These are phyloP conservation scores for Populus tomentosa DNA, from an alignment of 441 rosid species.

Conservation along the genomic window DNA sequence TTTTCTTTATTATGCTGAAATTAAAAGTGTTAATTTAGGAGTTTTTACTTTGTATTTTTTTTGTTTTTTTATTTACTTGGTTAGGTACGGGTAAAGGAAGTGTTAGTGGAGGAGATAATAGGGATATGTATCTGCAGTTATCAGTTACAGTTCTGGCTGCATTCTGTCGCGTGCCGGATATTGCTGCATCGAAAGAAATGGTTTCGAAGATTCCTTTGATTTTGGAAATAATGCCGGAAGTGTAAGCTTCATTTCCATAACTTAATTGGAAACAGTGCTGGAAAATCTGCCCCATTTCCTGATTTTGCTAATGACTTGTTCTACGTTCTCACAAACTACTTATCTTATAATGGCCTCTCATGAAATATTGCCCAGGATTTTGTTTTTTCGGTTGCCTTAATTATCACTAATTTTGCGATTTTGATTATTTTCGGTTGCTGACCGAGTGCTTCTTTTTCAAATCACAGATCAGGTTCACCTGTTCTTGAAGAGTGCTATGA, in stretches of 20 bases:
- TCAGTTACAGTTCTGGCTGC: conserved; percentile 74
- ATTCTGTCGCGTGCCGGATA: conserved; percentile 69
- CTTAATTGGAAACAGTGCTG: neutral
- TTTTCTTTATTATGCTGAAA: neutral
- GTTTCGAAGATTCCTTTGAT: conserved; percentile 64
- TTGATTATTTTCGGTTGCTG: neutral
- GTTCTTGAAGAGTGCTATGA: conserved; percentile 77
- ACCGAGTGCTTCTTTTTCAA: neutral
- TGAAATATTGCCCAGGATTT: neutral
- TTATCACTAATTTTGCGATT: neutral
- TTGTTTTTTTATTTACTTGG: neutral
- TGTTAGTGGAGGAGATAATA: conserved; percentile 32
- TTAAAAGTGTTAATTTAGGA: no score
- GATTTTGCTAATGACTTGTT: neutral
- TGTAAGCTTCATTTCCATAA: conserved; percentile 35
- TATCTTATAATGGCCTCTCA: neutral
- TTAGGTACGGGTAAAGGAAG: conserved; percentile 50
- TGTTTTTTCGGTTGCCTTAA: neutral
- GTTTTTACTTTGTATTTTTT: no score
- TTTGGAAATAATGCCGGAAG: conserved; percentile 47
- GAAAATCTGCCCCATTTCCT: neutral
- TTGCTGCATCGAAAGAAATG: conserved; percentile 72
- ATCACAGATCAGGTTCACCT: conserved; percentile 37
- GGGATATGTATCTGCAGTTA: conserved; percentile 70
- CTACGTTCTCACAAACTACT: neutral